Evolutionary conservation across 1,139 yeast genomes (phyloP), one percentile per base, ranked within the genome.

Genomic region (Taphrina sp.): DNA sequence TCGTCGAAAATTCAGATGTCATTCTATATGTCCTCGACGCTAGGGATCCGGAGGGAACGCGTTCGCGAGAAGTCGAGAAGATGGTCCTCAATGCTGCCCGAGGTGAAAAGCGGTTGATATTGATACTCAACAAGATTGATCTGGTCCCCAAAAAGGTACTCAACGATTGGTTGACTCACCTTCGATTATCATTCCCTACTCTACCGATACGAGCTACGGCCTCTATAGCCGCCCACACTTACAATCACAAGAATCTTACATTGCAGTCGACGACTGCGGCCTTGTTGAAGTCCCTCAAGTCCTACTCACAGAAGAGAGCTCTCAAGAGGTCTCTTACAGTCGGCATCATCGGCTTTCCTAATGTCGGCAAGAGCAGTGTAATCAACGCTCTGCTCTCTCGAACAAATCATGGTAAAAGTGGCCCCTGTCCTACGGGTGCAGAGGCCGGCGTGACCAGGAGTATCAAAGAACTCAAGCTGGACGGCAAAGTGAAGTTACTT

Each of bases 401-500:
- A 72, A 94, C 87, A 67, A 89, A 92, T 52, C 73, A 75, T 12
- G 59, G 58, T 10, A 67, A 67, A 59, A 77, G 78, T 41, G 73
- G 77, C 23, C 94, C 92, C 8, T 92, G 98, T 69, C 97, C 98
- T 12, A 95, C 87, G 31, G 99, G 98, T 44, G 94, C 95, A 66
- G 94, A 86, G 72, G 97, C 99, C 2, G 98, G 98, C 69, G 92
- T 92, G 35, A 92, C 98, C 28, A 90, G 96, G 0, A 76, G 92
- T 2, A 75, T 92, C 69, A 81, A 96, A 72, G 95, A 89, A 70
- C 89, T 92, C 59, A 92, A 92, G 72, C 79, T 92, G 60, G 98
- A 92, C 69, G 85, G 82, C 67, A 89, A 89, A 70, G 78, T 92
- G 64, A 87, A 85, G 70, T 77, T 92, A 61, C 77, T 92, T 67